Percentiles rank a stretch among this genome's conserved stretches.
Conservation (phyloP, 352 stramenopile genomes). For the Phytophthora pisi region DNA sequence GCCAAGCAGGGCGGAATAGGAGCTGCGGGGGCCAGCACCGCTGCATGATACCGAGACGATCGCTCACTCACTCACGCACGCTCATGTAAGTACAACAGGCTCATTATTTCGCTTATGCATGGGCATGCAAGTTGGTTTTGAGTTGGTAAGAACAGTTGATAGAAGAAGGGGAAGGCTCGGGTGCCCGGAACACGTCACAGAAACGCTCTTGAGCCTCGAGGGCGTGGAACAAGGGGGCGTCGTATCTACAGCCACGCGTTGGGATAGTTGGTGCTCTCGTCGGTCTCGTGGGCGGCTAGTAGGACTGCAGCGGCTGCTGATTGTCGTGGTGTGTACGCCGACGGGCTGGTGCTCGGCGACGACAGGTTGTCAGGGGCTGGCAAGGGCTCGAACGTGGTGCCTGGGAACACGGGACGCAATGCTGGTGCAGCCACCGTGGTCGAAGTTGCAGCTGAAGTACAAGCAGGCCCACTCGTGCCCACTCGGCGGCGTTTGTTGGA, state of each 20-base stretch:
- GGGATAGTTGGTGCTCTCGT: constrained; percentile 18
- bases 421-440: constrained; percentile 5
- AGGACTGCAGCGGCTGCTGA: constrained; percentile 13
- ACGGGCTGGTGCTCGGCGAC: constrained; percentile 18
- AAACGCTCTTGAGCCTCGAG: constrained; percentile 18
- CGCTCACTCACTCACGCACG: background rate
- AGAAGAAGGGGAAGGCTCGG: constrained; percentile 1
- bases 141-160: constrained; percentile 15
- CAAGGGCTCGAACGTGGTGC: constrained; percentile 19
- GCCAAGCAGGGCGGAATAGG: constrained; percentile 60
- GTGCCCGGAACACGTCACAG: constrained; percentile 13
- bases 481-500: constrained; percentile 33
- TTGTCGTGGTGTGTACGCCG: constrained; percentile 7
- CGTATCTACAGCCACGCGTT: constrained; percentile 35
- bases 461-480: constrained; percentile 5
- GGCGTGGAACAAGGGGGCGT: constrained; percentile 6
- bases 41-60: constrained; percentile 25
- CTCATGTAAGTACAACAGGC: constrained; percentile 36
- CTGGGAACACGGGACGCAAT: constrained; percentile 3
- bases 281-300: constrained; percentile 27
- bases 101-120: constrained; percentile 32
- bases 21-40: constrained; percentile 20
- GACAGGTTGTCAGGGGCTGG: constrained; percentile 22
- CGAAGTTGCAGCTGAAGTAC: constrained; percentile 7
- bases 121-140: constrained; percentile 22